phyloP scores from a whole-genome alignment of 805 yeast species.

The Starmerella floricola region DNA sequence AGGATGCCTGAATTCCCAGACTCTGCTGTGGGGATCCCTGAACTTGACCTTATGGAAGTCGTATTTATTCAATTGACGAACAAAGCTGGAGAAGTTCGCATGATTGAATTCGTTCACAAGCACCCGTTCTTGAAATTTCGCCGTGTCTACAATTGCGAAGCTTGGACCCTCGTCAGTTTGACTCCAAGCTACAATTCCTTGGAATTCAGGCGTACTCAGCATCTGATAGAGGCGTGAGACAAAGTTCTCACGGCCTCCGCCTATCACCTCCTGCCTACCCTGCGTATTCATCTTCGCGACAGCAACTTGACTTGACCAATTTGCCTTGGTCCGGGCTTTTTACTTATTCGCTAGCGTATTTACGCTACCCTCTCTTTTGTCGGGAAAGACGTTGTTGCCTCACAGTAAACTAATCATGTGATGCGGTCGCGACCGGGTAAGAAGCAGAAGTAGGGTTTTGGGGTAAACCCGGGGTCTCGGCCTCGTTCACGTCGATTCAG shows the following conservation, averaged over 20 bases:
- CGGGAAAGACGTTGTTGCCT: too few relatives aligned
- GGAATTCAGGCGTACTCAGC: slow-evolving; percentile 71
- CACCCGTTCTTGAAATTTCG: slow-evolving; percentile 31
- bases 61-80: slow-evolving; percentile 88
- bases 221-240: slow-evolving; percentile 44
- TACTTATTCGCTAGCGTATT: too few relatives aligned
- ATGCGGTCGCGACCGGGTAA: too few relatives aligned
- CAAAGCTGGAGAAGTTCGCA: slow-evolving; percentile 87
- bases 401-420: not conserved
- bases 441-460: too few relatives aligned
- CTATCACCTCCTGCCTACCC: not conserved
- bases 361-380: too few relatives aligned
- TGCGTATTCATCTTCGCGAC: not conserved
- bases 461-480: too few relatives aligned
- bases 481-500: too few relatives aligned
- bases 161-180: slow-evolving; percentile 52
- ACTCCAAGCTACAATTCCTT: slow-evolving; percentile 75
- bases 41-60: slow-evolving; percentile 93
- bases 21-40: slow-evolving; percentile 24
- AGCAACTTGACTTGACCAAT: too few relatives aligned
- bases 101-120: slow-evolving; percentile 91
- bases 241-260: slow-evolving; percentile 18
- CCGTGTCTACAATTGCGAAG: slow-evolving; percentile 66
- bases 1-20: slow-evolving; percentile 92
- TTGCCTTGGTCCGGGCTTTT: too few relatives aligned